Percentiles rank a stretch among this genome's conserved stretches.
phyloP scores from a whole-genome alignment of 2,329 filamentous ascomycete species.

The Diaporthe ampelina region DNA sequence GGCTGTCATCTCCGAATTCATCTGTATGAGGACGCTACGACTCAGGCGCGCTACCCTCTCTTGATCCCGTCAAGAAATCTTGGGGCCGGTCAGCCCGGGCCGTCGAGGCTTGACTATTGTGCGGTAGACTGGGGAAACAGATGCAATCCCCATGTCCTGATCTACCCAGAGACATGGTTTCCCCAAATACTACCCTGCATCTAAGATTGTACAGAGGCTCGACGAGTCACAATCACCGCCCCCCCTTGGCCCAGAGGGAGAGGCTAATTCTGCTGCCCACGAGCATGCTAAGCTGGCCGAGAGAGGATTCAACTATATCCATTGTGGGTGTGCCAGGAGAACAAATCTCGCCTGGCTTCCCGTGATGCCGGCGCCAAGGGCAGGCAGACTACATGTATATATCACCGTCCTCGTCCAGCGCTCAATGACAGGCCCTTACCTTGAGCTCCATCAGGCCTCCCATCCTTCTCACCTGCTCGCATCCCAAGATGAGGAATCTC shows the following conservation, averaged over 20 bases:
- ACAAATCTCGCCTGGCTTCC: conserved; percentile 3
- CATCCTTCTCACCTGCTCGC: neutral
- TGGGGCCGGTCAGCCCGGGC: conserved; percentile 35
- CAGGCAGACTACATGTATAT: conserved; percentile 18
- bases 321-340: conserved; percentile 19
- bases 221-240: conserved; percentile 18
- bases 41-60: conserved; percentile 1
- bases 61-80: neutral
- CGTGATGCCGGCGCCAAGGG: conserved; percentile 37
- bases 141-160: conserved; percentile 2
- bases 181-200: conserved; percentile 35
- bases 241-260: neutral
- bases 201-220: conserved; percentile 24
- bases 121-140: conserved; percentile 8
- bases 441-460: neutral
- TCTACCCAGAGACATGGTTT: conserved; percentile 40
- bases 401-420: conserved; percentile 1
- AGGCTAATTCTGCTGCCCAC: conserved; percentile 23
- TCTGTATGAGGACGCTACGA: conserved; percentile 9
- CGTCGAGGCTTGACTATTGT: conserved; percentile 30
- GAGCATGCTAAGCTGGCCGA: conserved; percentile 19
- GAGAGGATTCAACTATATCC: neutral
- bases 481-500: conserved; percentile 28
- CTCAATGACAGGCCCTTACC: neutral
- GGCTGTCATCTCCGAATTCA: conserved; percentile 10